Percentiles rank a stretch among this genome's conserved stretches.
Evolutionary conservation across 2,329 filamentous ascomycete genomes (phyloP).

Genomic region (Exophiala aquamarina): DNA sequence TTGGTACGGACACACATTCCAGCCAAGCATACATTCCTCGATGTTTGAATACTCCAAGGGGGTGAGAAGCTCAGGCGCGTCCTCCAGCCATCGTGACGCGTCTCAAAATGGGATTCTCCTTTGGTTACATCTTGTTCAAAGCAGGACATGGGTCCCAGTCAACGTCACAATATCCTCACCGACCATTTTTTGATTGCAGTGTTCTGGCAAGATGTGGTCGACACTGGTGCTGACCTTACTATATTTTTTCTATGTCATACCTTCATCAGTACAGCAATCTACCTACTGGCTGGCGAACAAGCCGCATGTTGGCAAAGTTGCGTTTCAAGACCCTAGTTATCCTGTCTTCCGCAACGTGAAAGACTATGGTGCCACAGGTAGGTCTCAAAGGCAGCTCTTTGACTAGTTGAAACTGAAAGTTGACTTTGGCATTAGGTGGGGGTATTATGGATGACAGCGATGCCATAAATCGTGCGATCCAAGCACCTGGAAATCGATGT

Average conservation of each 20-base stretch:
- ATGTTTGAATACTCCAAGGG: neutral
- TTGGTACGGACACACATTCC: constrained; percentile 13
- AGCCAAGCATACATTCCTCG: constrained; percentile 24
- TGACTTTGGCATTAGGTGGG: constrained; percentile 39
- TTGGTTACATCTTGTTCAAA: too few species aligned
- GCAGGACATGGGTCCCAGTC: too few species aligned
- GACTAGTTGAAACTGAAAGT: too few species aligned
- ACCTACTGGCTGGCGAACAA: constrained; percentile 37
- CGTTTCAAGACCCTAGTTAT: constrained; percentile 30
- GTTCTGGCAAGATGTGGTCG: neutral
- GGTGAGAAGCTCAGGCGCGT: constrained; percentile 10
- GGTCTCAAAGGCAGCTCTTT: constrained; percentile 2
- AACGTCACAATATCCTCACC: too few species aligned
- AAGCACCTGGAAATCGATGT: constrained; percentile 67
- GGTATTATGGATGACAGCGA: constrained; percentile 72
- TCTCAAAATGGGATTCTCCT: neutral
- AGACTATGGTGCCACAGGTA: constrained; percentile 63
- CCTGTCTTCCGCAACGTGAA: constrained; percentile 69
- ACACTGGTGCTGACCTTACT: constrained; percentile 10
- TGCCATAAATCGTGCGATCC: constrained; percentile 76
- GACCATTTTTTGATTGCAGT: too few species aligned
- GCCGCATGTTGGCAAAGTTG: constrained; percentile 33
- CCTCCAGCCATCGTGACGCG: constrained; percentile 5
- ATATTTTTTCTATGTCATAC: constrained; percentile 7
- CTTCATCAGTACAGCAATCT: constrained; percentile 18